phyloP scores from a whole-genome alignment of 257 asterid genomes.

The Plantago elongata region DNA sequence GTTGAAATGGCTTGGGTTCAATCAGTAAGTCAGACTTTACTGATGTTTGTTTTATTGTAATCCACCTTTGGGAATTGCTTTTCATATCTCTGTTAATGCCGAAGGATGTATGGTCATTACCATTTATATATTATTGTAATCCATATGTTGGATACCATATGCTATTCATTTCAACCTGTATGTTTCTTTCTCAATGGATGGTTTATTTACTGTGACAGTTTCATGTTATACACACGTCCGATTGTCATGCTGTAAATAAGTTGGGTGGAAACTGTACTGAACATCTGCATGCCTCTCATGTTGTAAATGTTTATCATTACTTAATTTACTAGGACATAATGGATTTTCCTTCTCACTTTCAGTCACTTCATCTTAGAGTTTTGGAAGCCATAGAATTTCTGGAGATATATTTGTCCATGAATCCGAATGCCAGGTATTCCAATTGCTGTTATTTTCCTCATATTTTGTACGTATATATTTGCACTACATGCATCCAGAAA shows the following conservation, averaged over 20 bases:
- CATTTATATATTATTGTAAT: too few relatives aligned
- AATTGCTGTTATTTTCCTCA: conserved; percentile 4
- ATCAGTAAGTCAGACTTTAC: conserved; percentile 52
- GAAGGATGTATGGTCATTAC: too few relatives aligned
- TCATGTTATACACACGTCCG: too few relatives aligned
- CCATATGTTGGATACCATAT: too few relatives aligned
- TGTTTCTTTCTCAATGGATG: too few relatives aligned
- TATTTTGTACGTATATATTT: not conserved
- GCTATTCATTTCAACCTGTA: too few relatives aligned
- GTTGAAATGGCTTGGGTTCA: conserved; percentile 81
- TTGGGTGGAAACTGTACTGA: not conserved
- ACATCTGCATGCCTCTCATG: not conserved
- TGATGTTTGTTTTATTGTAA: not conserved
- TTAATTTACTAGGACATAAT: conserved; percentile 11
- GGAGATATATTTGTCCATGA: conserved; percentile 79
- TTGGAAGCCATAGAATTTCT: conserved; percentile 76
- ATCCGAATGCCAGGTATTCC: conserved; percentile 73
- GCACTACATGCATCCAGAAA: not conserved
- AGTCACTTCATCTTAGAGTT: conserved; percentile 67
- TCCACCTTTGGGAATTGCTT: too few relatives aligned
- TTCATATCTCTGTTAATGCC: too few relatives aligned
- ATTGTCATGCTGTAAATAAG: too few relatives aligned
- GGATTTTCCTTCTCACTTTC: conserved; percentile 26
- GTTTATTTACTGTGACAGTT: too few relatives aligned
- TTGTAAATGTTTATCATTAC: conserved; percentile 12